These are phyloP conservation scores for Aspergillus conjunctus DNA, from an alignment of 495 filamentous ascomycete genomes.

Conservation along the genomic window DNA sequence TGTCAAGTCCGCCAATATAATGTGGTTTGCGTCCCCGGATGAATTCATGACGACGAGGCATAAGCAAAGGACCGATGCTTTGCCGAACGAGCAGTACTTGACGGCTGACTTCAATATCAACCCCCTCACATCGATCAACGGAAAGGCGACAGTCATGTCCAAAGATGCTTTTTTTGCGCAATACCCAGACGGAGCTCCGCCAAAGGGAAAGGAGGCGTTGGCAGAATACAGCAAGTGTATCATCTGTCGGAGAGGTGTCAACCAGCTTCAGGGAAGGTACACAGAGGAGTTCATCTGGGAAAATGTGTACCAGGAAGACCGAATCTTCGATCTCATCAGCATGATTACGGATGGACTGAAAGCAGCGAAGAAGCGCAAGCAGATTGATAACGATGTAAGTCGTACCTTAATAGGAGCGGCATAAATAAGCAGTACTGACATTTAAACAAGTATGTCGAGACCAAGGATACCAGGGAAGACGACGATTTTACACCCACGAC, in stretches of 20 bases:
- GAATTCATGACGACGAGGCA: slow-evolving; percentile 76
- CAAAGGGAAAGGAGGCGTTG: slow-evolving; percentile 58
- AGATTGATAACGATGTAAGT: slow-evolving; percentile 54
- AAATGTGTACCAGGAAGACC: slow-evolving; percentile 68
- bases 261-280: slow-evolving; percentile 83
- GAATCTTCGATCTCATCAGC: slow-evolving; percentile 63
- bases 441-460: slow-evolving; percentile 38
- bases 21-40: slow-evolving; percentile 90
- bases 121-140: slow-evolving; percentile 86
- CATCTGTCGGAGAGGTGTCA: slow-evolving; percentile 86
- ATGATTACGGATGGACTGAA: slow-evolving; percentile 66
- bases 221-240: slow-evolving; percentile 86
- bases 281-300: slow-evolving; percentile 95
- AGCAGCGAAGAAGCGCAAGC: slow-evolving; percentile 51
- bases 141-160: slow-evolving; percentile 80
- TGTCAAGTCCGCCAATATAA: slow-evolving; percentile 68
- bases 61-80: slow-evolving; percentile 79
- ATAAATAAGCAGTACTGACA: slow-evolving; percentile 17
- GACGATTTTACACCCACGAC: slow-evolving; percentile 54
- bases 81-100: slow-evolving; percentile 91
- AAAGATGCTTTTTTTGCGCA: slow-evolving; percentile 59
- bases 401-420: not conserved
- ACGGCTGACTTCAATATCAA: slow-evolving; percentile 83
- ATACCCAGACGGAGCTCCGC: slow-evolving; percentile 77
- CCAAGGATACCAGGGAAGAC: slow-evolving; percentile 48